These are phyloP conservation scores for Lactifluus subvellereus DNA, from an alignment of 768 basidiomycete species.

Conservation along the genomic window DNA sequence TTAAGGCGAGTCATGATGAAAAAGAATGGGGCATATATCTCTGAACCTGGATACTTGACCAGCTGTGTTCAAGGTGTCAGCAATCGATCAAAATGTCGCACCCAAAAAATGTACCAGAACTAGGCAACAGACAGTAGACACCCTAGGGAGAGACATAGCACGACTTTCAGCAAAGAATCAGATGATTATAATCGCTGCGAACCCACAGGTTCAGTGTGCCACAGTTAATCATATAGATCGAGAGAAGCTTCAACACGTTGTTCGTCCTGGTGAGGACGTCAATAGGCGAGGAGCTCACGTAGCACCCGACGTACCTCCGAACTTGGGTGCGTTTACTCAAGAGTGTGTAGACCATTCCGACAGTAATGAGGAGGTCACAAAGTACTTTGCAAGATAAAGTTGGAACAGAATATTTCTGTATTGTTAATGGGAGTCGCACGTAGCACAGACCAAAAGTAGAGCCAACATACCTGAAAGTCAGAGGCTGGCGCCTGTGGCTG, in stretches of 20 bases:
- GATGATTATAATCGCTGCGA: neutral
- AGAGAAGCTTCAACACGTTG: neutral
- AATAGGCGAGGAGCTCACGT: neutral
- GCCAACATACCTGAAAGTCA: neutral
- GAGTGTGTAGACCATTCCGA: conserved; percentile 3
- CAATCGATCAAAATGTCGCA: neutral
- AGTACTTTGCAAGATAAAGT: neutral
- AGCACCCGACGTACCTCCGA: neutral
- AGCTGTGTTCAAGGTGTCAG: neutral
- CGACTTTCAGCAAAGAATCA: neutral
- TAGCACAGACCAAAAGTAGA: neutral
- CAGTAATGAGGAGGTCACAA: neutral
- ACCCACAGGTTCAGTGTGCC: conserved; percentile 1
- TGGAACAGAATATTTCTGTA: neutral
- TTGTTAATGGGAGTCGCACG: neutral
- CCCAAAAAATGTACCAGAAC: neutral
- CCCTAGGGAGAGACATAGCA: neutral
- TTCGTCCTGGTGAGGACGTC: neutral
- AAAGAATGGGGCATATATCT: neutral
- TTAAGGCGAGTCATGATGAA: conserved; percentile 1
- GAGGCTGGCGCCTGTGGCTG: neutral
- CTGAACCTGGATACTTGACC: neutral
- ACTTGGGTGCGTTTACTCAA: neutral
- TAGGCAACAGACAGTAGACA: neutral
- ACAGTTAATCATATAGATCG: conserved; percentile 1